Percentiles rank a stretch among this genome's conserved stretches.
These are phyloP conservation scores for Tolypocladium guangdongense DNA, from an alignment of 2,329 filamentous ascomycete genomes.

Conservation along the genomic window DNA sequence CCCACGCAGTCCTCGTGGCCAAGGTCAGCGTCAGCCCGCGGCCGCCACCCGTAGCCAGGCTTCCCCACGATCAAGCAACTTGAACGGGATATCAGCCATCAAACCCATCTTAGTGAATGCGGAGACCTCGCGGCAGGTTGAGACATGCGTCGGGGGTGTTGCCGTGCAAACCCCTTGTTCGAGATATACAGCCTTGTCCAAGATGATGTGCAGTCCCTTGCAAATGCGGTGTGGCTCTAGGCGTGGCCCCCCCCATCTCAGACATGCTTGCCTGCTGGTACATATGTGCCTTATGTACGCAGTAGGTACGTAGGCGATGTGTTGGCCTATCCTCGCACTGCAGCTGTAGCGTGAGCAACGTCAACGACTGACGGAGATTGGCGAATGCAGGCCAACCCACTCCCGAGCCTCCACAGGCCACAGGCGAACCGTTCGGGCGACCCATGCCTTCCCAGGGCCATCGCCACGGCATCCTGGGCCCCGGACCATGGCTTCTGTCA, in stretches of 20 bases:
- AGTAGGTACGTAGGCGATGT: neutral
- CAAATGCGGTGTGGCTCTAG: slow-evolving; percentile 14
- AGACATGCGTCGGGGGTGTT: slow-evolving; percentile 5
- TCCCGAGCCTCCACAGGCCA: neutral
- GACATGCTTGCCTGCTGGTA: slow-evolving; percentile 4
- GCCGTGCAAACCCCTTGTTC: neutral
- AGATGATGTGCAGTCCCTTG: slow-evolving; percentile 17
- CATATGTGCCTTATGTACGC: neutral
- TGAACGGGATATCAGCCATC: no score
- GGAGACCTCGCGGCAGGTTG: neutral
- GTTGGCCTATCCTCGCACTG: neutral
- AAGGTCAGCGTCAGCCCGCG: neutral
- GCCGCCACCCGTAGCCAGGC: neutral
- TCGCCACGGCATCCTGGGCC: neutral
- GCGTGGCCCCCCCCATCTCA: slow-evolving; percentile 4
- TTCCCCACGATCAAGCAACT: neutral
- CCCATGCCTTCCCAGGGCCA: neutral
- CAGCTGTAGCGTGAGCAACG: neutral
- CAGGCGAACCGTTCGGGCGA: neutral
- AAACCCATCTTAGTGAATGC: neutral
- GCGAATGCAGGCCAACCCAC: neutral
- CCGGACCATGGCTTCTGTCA: neutral
- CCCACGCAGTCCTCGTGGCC: neutral
- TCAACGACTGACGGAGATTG: neutral
- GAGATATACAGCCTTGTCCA: slow-evolving; percentile 6